These are phyloP conservation scores for Aspergillus kassunensis DNA, from an alignment of 495 filamentous ascomycete species.

Conservation along the genomic window DNA sequence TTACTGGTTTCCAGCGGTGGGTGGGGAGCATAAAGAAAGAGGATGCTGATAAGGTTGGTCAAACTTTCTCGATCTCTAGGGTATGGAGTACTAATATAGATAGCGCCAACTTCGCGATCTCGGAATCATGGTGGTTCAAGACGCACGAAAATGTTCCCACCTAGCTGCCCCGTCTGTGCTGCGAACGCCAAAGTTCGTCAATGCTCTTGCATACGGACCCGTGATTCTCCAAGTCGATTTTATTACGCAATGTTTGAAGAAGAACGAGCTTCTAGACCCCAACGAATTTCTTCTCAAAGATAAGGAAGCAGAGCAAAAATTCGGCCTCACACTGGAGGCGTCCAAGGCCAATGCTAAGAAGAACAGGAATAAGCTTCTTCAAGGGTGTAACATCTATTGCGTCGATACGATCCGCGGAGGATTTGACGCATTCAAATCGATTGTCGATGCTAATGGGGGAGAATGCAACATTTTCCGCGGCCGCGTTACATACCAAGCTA, in stretches of 20 bases:
- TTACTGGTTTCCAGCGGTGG: slow-evolving; percentile 81
- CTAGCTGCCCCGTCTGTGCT: slow-evolving; percentile 83
- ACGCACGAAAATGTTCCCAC: slow-evolving; percentile 72
- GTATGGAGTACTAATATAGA: slow-evolving; percentile 23
- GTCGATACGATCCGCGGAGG: slow-evolving; percentile 73
- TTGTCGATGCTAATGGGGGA: slow-evolving; percentile 86
- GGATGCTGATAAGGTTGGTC: slow-evolving; percentile 71
- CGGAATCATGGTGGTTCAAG: slow-evolving; percentile 74
- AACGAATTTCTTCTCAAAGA: slow-evolving; percentile 66
- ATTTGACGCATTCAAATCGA: slow-evolving; percentile 74
- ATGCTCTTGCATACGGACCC: slow-evolving; percentile 73
- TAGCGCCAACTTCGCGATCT: slow-evolving; percentile 79
- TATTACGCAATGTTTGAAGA: slow-evolving; percentile 65
- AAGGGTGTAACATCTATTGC: slow-evolving; percentile 72
- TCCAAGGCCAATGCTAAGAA: slow-evolving; percentile 63
- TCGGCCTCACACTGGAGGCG: slow-evolving; percentile 61
- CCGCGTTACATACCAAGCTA: slow-evolving; percentile 52
- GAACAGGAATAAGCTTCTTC: slow-evolving; percentile 72
- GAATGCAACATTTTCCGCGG: slow-evolving; percentile 74
- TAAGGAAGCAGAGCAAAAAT: slow-evolving; percentile 61
- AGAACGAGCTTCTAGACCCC: slow-evolving; percentile 56
- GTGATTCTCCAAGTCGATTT: slow-evolving; percentile 72
- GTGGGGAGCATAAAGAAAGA: slow-evolving; percentile 63
- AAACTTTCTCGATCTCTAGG: background rate
- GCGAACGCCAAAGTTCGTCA: slow-evolving; percentile 89